Evolutionary conservation across 495 filamentous ascomycete genomes (phyloP), one percentile per base, ranked within the genome.

Genomic region (Podospora pseudopauciseta): DNA sequence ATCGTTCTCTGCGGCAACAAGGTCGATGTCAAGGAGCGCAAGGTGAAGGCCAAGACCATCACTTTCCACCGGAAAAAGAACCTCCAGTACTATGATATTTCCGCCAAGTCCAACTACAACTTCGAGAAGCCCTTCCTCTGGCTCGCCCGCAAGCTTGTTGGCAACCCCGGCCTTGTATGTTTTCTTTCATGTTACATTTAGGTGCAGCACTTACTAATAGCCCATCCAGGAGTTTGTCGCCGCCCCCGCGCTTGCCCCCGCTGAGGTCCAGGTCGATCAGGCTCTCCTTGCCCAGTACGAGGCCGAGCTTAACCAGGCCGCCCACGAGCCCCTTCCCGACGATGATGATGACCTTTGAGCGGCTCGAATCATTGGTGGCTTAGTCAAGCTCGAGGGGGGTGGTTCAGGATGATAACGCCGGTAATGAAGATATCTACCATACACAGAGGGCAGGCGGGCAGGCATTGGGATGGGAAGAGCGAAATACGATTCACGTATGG

Each of bases 51-150:
- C 74, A 99, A 99, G 92, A 96, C 95, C 76, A 99, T 99, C 85
- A 99, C 96, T 71, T 99, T 99, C 92, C 96, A 99, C 86, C 94
- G 96, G 79, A 99, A 99, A 89, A 99, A 99, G 90, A 98, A 98
- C 85, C 89, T 99, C 19, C 96, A 99, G 82, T 99, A 99, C 89
- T 99, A 99, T 87, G 96, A 99, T 71, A 99, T 99, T 80, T 97
- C 92, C 60, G 96, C 96, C 80, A 99, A 99, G 88, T 97, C 93
- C 74, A 99, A 99, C 85, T 99, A 99, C 86, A 99, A 99, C 90
- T 99, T 99, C 85, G 96, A 99, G 90, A 99, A 99, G 89, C 96
- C 96, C 69, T 99, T 99, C 91, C 89, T 99, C 70, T 99, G 96
- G 96, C 90, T 99, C 74, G 96, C 95, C 65, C 89, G 96, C 77